These are phyloP conservation scores for Artemisia princeps DNA, from an alignment of 140 eudicot species.

Conservation along the genomic window DNA sequence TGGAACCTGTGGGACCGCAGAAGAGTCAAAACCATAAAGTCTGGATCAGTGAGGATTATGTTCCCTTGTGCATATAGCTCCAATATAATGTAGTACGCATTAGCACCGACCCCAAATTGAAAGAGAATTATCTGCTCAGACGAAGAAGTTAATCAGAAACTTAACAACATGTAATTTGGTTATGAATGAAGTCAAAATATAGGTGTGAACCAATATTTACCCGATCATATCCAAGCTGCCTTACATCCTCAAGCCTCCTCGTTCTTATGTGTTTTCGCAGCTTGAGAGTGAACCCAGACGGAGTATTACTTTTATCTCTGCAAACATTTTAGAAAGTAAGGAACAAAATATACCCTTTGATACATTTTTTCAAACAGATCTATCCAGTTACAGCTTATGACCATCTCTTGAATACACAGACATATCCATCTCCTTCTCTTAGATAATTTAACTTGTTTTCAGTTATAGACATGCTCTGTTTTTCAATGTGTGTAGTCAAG, in stretches of 20 bases:
- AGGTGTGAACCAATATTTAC: constrained; percentile 34
- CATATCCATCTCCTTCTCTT: not conserved
- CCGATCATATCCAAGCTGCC: constrained; percentile 99
- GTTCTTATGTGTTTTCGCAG: constrained; percentile 92
- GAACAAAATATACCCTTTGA: not conserved
- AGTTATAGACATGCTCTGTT: not conserved
- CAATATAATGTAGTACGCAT: constrained; percentile 81
- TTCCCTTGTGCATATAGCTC: constrained; percentile 97
- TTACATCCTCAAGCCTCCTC: constrained; percentile 93
- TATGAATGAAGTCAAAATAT: not conserved
- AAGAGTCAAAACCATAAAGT: constrained; percentile 89
- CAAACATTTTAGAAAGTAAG: constrained; percentile 12
- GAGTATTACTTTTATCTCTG: constrained; percentile 96
- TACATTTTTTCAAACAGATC: not conserved
- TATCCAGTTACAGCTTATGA: constrained; percentile 13
- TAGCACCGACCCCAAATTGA: constrained; percentile 86
- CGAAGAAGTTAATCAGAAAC: constrained; percentile 9
- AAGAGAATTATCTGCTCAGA: constrained; percentile 69
- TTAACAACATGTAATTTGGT: not conserved
- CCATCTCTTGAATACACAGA: constrained; percentile 1
- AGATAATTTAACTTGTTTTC: not conserved
- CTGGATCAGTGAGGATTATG: constrained; percentile 70
- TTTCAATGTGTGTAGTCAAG: not conserved
- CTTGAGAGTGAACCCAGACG: constrained; percentile 89
- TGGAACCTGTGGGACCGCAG: constrained; percentile 90